A percentile compares a stretch with the other conserved stretches of the same genome.
Conservation (phyloP, 805 yeast species). For the Kodamaea kaohsiungensis region DNA sequence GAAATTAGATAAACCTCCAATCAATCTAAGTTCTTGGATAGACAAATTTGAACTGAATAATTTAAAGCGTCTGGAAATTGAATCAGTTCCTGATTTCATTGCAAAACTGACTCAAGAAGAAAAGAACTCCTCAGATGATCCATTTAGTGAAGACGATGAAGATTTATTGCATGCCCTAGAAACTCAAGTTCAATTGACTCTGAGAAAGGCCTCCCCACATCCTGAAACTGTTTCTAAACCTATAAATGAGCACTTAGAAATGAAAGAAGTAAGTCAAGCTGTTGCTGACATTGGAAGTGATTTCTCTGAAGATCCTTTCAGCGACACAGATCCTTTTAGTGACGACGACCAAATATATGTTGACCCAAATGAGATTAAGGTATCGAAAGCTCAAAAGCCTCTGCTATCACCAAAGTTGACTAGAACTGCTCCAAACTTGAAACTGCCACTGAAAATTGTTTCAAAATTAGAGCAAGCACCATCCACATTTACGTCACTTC, state of each 20-base stretch:
- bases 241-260: not conserved
- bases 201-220: not conserved
- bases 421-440: not conserved
- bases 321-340: conserved; percentile 16
- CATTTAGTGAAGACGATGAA: conserved; percentile 3
- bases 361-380: too few relatives aligned
- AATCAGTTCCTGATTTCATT: not conserved
- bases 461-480: not conserved
- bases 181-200: not conserved
- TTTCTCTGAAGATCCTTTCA: conserved; percentile 25
- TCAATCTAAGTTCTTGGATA: conserved; percentile 28
- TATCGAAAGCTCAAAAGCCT: conserved; percentile 2
- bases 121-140: not conserved
- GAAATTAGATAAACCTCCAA: conserved; percentile 3
- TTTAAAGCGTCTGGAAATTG: not conserved
- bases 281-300: conserved; percentile 1
- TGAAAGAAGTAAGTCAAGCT: not conserved
- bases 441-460: not conserved
- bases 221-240: not conserved
- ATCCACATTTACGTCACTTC: not conserved
- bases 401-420: not conserved
- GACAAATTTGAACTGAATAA: conserved; percentile 25
- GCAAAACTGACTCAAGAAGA: not conserved
- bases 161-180: not conserved
- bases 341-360: conserved; percentile 11